phyloP scores from a whole-genome alignment of 2,329 filamentous ascomycete species.

The Periconia sp. region DNA sequence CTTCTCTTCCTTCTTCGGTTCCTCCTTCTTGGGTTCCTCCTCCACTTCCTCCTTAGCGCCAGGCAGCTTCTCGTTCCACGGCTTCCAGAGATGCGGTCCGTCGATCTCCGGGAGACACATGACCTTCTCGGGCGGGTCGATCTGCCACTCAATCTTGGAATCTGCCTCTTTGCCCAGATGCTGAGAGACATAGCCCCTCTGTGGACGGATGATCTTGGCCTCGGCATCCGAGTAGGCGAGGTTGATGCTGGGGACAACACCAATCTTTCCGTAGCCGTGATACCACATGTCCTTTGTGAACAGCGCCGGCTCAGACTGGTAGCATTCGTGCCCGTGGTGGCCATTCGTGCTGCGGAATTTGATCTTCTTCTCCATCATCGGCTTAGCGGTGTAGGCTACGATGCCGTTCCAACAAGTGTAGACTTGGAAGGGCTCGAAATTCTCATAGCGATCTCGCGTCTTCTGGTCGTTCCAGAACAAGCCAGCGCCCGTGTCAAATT shows the following conservation, averaged over 20 bases:
- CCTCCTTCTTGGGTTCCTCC: neutral
- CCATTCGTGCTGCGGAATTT: slow-evolving; percentile 49
- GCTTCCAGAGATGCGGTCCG: slow-evolving; percentile 1
- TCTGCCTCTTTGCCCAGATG: slow-evolving; percentile 40
- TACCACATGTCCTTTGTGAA: slow-evolving; percentile 63
- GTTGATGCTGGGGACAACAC: slow-evolving; percentile 63
- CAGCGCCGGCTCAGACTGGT: slow-evolving; percentile 61
- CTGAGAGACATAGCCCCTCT: slow-evolving; percentile 57
- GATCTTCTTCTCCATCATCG: slow-evolving; percentile 53
- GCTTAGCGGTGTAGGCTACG: slow-evolving; percentile 55
- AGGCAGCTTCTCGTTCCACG: slow-evolving; percentile 5
- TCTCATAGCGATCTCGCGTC: slow-evolving; percentile 41
- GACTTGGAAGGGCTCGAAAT: slow-evolving; percentile 61
- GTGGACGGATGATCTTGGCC: slow-evolving; percentile 54
- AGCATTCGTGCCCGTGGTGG: slow-evolving; percentile 53
- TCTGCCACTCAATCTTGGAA: slow-evolving; percentile 52
- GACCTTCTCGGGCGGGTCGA: slow-evolving; percentile 53
- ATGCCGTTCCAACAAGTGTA: slow-evolving; percentile 69
- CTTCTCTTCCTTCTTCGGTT: neutral
- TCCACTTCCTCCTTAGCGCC: neutral
- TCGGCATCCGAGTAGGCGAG: slow-evolving; percentile 60
- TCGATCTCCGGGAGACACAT: slow-evolving; percentile 53
- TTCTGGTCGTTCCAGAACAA: slow-evolving; percentile 58
- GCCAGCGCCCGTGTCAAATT: slow-evolving; percentile 16
- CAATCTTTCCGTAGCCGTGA: slow-evolving; percentile 54